These are phyloP conservation scores for Epichloe brachyelytri DNA, from an alignment of 2,329 filamentous ascomycete species.

Conservation along the genomic window DNA sequence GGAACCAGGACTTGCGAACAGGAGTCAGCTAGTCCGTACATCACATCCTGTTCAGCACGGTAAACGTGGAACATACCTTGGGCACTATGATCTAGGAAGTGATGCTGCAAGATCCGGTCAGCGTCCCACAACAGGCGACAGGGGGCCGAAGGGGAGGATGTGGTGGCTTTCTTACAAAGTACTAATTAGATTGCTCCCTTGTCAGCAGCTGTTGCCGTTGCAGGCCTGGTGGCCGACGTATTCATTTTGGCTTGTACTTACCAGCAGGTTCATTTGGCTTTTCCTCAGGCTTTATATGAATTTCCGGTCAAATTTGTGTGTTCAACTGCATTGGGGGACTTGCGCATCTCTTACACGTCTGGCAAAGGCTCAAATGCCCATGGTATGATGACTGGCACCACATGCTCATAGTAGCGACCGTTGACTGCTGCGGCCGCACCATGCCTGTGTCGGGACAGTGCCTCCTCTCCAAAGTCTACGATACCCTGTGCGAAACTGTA, in stretches of 20 bases:
- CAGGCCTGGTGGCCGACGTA: background rate
- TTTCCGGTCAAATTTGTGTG: background rate
- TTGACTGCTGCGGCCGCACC: background rate
- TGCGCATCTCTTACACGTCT: slow-evolving; percentile 19
- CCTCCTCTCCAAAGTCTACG: slow-evolving; percentile 15
- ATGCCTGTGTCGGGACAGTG: background rate
- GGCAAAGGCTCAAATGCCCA: slow-evolving; percentile 35
- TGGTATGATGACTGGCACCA: slow-evolving; percentile 47
- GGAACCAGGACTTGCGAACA: slow-evolving; percentile 30
- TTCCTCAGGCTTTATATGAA: slow-evolving; percentile 21
- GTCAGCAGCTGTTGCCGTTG: background rate
- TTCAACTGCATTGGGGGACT: background rate
- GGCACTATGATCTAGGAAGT: slow-evolving; percentile 69
- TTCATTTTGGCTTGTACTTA: slow-evolving; percentile 13
- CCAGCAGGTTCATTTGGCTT: slow-evolving; percentile 68
- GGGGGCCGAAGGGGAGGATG: background rate
- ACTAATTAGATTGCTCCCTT: slow-evolving; percentile 18
- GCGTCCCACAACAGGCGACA: background rate
- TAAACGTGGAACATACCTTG: slow-evolving; percentile 27
- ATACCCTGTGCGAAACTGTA: background rate
- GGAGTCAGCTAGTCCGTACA: slow-evolving; percentile 17
- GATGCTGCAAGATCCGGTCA: slow-evolving; percentile 23
- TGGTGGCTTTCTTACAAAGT: slow-evolving; percentile 28
- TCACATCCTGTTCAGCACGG: background rate
- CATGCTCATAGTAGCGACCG: slow-evolving; percentile 51